Base-by-base conservation (phyloP, 192 early-diverging fungal genomes). In the Rhizoclosmatium globosum region DNA sequence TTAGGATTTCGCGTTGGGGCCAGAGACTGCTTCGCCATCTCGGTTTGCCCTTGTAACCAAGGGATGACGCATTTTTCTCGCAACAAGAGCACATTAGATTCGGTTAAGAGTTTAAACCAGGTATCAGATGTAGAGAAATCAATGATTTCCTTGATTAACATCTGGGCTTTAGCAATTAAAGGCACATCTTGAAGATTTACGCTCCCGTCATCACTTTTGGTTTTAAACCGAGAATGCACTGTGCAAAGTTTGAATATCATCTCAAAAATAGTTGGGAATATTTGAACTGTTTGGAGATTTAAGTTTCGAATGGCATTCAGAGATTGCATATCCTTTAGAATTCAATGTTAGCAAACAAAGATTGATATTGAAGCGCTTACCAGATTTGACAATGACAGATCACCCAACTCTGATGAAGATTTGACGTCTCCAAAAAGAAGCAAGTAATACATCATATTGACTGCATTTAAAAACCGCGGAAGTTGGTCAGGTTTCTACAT, bases 261-360 rank as follows among this genome's bases (percentile, higher is more conserved):
- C 13, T 71, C 69, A 56, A 71, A 71, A 7, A 71, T 23, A 1
- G 72, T 11, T 4, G 31, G 62, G 62, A 74, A 74, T 45, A 62
- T 4, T 44, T 64, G 38, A 23, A 31, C 13, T 43, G 38, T 23
- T n/a, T 64, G 58, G 11, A 64, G 44, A 39, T 39, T 62, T 38
- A 38, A 74, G 6, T n/a, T 19, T 23, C 61, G 56, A 44, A 74
- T 41, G n/a, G 47, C 69, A 7, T n/a, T 21, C 23, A 64, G n/a
- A 43, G 53, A 7, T n/a, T 74, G 72, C 19, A 59, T 7, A 43
- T 60, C 72, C 72, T 64, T 56, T 2, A 69, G 45, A 72, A 59
- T 3, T 31, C 31, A 31, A 31, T 31, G 31, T 31, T 31, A 31
- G 31, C 31, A 31, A 31, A 31, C 31, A 31, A 31, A 31, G 31